A percentile compares a stretch with the other conserved stretches of the same genome.
phyloP scores from a whole-genome alignment of 257 asterid species.

The Solanum paucissectum region DNA sequence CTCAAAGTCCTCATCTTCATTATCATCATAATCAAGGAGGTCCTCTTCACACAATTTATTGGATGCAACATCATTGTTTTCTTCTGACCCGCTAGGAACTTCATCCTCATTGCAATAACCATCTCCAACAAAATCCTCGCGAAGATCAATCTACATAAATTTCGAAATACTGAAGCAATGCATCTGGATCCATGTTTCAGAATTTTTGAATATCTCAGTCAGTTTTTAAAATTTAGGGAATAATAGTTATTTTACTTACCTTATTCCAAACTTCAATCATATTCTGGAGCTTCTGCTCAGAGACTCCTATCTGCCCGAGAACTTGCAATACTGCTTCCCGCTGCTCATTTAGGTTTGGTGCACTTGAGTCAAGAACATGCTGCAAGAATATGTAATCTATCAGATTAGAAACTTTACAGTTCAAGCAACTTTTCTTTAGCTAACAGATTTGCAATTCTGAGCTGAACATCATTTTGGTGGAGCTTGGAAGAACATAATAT shows the following conservation, averaged over 20 bases:
- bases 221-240: neutral
- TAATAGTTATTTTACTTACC: constrained; percentile 21
- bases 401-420: neutral
- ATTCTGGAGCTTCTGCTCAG: constrained; percentile 69
- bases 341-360: constrained; percentile 64
- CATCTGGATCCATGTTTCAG: neutral
- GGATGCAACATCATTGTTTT: constrained; percentile 23
- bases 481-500: neutral
- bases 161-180: neutral
- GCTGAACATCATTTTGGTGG: neutral
- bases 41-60: constrained; percentile 20
- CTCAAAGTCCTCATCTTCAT: constrained; percentile 19
- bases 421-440: neutral
- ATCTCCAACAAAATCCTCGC: constrained; percentile 19
- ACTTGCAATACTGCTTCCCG: constrained; percentile 73
- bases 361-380: constrained; percentile 95
- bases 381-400: constrained; percentile 17
- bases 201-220: neutral
- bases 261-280: constrained; percentile 98
- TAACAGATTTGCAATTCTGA: neutral
- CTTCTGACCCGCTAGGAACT: constrained; percentile 21
- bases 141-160: constrained; percentile 58
- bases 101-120: constrained; percentile 28
- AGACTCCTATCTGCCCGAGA: constrained; percentile 67
- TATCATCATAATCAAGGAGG: constrained; percentile 1